Conservation (phyloP, 208 protist genomes). For the Crithidia thermophila region DNA sequence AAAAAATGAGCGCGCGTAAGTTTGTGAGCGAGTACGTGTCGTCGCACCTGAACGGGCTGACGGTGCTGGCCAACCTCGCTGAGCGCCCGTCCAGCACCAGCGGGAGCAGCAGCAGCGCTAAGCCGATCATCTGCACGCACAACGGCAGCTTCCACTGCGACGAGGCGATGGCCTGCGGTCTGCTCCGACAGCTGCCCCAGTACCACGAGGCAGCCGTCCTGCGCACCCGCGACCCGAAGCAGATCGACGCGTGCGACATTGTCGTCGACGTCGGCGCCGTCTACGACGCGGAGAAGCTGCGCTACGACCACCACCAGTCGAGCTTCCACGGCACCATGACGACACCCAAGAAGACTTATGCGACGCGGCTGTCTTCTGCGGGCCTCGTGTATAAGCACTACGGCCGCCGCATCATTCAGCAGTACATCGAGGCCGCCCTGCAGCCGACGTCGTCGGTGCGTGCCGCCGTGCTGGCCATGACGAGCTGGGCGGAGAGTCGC, state of each 20-base stretch:
- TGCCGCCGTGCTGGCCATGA: conserved; percentile 45
- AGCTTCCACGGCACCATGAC: conserved; percentile 93
- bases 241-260: conserved; percentile 78
- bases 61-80: conserved; percentile 38
- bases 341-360: conserved; percentile 56
- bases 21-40: conserved; percentile 71
- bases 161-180: conserved; percentile 93
- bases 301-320: conserved; percentile 97
- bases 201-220: conserved; percentile 69
- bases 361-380: conserved; percentile 90
- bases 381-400: conserved; percentile 96
- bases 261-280: conserved; percentile 96
- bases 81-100: conserved; percentile 24
- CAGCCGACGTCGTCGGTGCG: conserved; percentile 34
- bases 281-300: conserved; percentile 84
- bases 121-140: conserved; percentile 92
- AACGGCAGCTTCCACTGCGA: conserved; percentile 95
- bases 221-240: conserved; percentile 82
- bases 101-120: conserved; percentile 5
- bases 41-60: conserved; percentile 54
- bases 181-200: conserved; percentile 79
- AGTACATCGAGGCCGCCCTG: conserved; percentile 54
- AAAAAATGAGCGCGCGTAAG: conserved; percentile 39
- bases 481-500: conserved; percentile 34
- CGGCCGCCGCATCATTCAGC: conserved; percentile 91